Conservation (phyloP, 148 eudicot species). For the Dianthus caryophyllus region DNA sequence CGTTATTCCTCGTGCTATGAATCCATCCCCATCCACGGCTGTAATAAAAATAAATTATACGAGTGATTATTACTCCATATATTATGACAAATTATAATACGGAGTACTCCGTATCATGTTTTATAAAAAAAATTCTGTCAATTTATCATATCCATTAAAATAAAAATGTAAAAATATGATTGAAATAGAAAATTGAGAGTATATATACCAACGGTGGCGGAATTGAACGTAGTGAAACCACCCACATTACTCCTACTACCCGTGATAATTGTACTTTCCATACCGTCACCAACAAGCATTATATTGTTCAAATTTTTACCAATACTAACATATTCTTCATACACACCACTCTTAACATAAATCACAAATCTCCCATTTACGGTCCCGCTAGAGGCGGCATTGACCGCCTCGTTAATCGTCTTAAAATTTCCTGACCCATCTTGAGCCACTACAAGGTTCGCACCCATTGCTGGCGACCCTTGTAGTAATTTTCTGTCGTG, state of each 20-base stretch:
- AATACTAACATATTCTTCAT: slow-evolving; percentile 33
- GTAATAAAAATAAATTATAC: not conserved
- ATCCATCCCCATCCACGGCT: slow-evolving; percentile 32
- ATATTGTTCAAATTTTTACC: slow-evolving; percentile 27
- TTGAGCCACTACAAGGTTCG: slow-evolving; percentile 46
- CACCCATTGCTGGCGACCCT: not conserved
- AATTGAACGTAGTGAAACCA: slow-evolving; percentile 34
- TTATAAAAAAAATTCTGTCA: no score
- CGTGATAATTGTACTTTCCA: slow-evolving; percentile 37
- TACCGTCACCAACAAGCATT: slow-evolving; percentile 49
- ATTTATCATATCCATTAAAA: no score
- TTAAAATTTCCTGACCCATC: slow-evolving; percentile 51
- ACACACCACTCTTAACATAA: slow-evolving; percentile 36
- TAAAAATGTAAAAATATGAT: no score
- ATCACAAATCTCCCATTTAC: slow-evolving; percentile 37
- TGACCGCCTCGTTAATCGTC: slow-evolving; percentile 32
- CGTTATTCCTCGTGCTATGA: slow-evolving; percentile 36
- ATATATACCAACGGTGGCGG: slow-evolving; percentile 50
- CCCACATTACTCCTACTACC: slow-evolving; percentile 38
- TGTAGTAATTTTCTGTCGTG: slow-evolving; percentile 38
- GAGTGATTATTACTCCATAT: no score
- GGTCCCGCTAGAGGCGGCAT: slow-evolving; percentile 17
- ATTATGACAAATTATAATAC: no score
- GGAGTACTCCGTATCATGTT: no score
- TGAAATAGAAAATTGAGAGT: not conserved